Evolutionary conservation across 768 basidiomycete species (phyloP), one percentile per base, ranked within the genome.

Genomic region (Suillus sp.): DNA sequence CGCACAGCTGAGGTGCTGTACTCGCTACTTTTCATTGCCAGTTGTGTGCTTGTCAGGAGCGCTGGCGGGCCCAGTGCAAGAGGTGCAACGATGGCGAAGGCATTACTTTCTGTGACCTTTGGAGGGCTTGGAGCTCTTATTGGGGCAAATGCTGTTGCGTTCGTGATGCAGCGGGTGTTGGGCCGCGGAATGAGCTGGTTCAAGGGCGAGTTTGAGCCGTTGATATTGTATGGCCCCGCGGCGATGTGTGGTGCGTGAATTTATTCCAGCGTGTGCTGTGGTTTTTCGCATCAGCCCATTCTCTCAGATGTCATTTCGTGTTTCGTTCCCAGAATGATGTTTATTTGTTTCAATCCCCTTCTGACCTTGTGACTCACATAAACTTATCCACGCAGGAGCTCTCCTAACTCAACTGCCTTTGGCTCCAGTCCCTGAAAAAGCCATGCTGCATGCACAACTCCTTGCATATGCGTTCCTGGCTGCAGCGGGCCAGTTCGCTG

Each of bases 181-280:
- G 81, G 84, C 9, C 89, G 85, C 74, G 82, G 85, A 0, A 84
- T 96, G 85, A 91, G 91, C 69, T 98, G 95, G 95, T 97, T 93
- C 75, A 80, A 84, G 18, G 83, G 80, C 47, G 92, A 92, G 65
- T 82, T 87, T 67, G 81, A 82, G 11, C 81, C 84, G 1, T 66
- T 96, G 10, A 70, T 82, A 25, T 75, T 97, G 25, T 99, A 93
- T 70, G 91, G 83, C 2, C 91, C 93, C 16, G 83, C 92, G 2
- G 86, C 87, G 0, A 70, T 93, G 16, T 77, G 91, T 16, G 93
- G 93, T 90, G 66, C 37, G 84, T 76, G 50, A 45, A 59, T 45
- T 27, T 42, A 25, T 61, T 37, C 13, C 18, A 30, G 18, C 6
- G 3, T 11, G 10, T 25, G 18, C 18, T 40, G 20, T 40, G 6